phyloP scores from a whole-genome alignment of 441 rosid species.

The Erodium trifolium region DNA sequence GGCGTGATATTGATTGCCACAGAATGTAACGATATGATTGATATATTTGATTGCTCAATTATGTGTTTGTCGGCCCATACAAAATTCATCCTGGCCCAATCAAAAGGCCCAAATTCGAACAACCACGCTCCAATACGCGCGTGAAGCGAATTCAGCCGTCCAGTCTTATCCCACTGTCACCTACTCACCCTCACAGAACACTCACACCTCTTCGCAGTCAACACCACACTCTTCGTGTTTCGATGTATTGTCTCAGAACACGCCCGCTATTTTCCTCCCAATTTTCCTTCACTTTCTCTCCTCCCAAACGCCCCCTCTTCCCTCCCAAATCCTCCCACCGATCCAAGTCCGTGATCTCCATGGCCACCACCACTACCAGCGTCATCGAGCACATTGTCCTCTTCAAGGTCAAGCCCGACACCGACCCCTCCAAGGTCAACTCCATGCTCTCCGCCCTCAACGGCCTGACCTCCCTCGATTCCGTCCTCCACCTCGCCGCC shows the following conservation, averaged over 20 bases:
- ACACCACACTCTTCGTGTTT: not conserved
- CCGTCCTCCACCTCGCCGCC: slow-evolving; percentile 49
- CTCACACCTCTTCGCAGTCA: too few species aligned
- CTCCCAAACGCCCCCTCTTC: slow-evolving; percentile 24
- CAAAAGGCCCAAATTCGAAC: too few species aligned
- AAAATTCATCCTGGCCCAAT: not conserved
- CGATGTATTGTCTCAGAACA: slow-evolving; percentile 16
- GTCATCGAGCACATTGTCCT: slow-evolving; percentile 68
- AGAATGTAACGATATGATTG: too few species aligned
- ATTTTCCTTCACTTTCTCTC: slow-evolving; percentile 17
- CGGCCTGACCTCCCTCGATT: slow-evolving; percentile 41
- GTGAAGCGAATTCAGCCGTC: too few species aligned
- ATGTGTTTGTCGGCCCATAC: not conserved
- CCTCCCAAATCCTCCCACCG: slow-evolving; percentile 9
- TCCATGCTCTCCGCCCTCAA: slow-evolving; percentile 45
- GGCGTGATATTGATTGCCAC: too few species aligned
- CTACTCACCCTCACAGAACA: not conserved
- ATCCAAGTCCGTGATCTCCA: slow-evolving; percentile 23
- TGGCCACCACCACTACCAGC: slow-evolving; percentile 34
- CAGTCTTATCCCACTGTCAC: not conserved
- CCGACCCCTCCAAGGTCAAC: slow-evolving; percentile 32
- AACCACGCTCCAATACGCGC: too few species aligned
- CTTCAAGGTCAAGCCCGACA: slow-evolving; percentile 52
- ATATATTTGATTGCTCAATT: too few species aligned
- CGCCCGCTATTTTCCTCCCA: slow-evolving; percentile 30